Evolutionary conservation across 176 grass and related monocot species (phyloP), one percentile per base, ranked within the genome.

Genomic region (Pharus latifolius): DNA sequence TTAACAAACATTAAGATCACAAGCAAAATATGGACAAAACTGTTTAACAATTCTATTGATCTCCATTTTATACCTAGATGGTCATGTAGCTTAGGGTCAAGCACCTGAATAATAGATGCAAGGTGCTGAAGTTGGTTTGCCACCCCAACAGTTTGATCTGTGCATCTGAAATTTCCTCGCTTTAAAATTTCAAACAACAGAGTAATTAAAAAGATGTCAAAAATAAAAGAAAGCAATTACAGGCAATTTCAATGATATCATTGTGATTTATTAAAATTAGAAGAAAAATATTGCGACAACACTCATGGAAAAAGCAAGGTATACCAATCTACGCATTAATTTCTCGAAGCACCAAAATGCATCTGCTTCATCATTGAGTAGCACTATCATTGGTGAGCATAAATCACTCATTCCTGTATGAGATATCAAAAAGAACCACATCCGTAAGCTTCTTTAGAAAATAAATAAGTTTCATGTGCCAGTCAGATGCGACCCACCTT

Each of bases 101-200:
- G 72, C 64, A 94, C 84, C 86, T 95, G 96, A 65, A 91, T 99
- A 67, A 99, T 99, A 41, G 96, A 99, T 42, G 96, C 84, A 57
- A 99, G 84, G 55, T 68, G 87, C 69, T 99, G 96, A 47, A 99
- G 84, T 69, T 99, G 96, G 53, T 91, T 95, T 56, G 89, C 87
- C 27, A 99, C 96, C 22, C 96, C 96, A 3, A 99, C 90, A 52
- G 90, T 91, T 88, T 84, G 85, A 63, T 91, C 90, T 34, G 96
- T 99, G 84, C 96, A 95, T 84, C 74, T 99, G 76, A 99, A 99
- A 81, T 99, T 99, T 76, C 84, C 96, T 84, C 96, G 85, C 96
- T 99, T 91, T 44, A 85, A 75, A 78, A 83, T 84, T 79, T 81
- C 54, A 74, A 84, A 79, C 43, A 84, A 63, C 12, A 76, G 52